Evolutionary conservation across 2,329 filamentous ascomycete genomes (phyloP).

Genomic region (Fusarium equiseti): DNA sequence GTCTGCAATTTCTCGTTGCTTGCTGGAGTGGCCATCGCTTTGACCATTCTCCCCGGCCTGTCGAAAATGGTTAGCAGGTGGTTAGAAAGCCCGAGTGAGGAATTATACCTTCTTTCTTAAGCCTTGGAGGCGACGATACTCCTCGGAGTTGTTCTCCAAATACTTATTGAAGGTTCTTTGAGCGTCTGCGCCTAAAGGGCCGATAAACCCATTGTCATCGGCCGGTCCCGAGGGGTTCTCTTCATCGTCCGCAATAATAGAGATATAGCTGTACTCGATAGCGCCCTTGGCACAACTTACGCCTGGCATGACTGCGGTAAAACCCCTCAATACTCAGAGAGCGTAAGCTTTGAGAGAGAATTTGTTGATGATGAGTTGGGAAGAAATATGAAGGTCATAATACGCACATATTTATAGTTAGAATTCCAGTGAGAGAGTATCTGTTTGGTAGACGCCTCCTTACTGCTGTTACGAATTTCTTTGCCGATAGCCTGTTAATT

Average conservation of each 20-base stretch:
- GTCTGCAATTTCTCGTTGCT: constrained; percentile 47
- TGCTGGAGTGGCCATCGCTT: constrained; percentile 58
- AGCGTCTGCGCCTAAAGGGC: neutral
- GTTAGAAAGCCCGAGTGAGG: no score
- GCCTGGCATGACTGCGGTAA: no score
- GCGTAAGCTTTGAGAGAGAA: no score
- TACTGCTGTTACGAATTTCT: neutral
- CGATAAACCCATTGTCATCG: accelerated
- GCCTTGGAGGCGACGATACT: constrained; percentile 17
- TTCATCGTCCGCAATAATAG: no score
- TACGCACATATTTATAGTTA: no score
- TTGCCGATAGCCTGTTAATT: neutral
- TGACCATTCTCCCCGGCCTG: constrained; percentile 60
- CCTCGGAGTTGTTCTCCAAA: neutral
- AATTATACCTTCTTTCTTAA: constrained; percentile 22
- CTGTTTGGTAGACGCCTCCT: neutral
- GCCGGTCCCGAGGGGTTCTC: no score
- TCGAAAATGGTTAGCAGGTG: neutral
- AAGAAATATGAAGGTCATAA: no score
- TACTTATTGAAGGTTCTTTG: constrained; percentile 3
- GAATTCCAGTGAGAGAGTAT: no score
- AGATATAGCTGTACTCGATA: no score
- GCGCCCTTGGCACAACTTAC: no score
- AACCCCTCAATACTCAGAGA: no score
- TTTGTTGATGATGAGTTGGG: no score